Evolutionary conservation across 768 basidiomycete species (phyloP).

Genomic region (Chlorophyllum brunneum): DNA sequence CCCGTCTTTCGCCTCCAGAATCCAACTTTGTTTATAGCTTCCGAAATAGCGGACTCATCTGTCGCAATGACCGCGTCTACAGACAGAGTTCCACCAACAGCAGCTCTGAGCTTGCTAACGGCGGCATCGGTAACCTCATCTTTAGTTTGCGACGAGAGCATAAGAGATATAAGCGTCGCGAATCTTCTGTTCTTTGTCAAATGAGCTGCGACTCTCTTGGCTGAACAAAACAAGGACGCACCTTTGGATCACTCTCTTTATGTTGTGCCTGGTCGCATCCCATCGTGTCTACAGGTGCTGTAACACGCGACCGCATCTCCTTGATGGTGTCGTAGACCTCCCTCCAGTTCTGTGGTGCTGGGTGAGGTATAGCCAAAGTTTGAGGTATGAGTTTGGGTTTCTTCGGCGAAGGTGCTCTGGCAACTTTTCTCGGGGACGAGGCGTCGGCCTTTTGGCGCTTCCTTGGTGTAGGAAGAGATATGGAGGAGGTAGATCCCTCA

Average conservation of each 20-base stretch:
- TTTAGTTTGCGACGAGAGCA: constrained; percentile 96
- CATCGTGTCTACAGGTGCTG: constrained; percentile 93
- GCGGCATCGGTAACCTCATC: constrained; percentile 86
- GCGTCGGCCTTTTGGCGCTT: constrained; percentile 4
- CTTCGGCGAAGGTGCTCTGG: constrained; percentile 17
- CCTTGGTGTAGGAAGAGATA: neutral
- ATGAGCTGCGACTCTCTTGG: neutral
- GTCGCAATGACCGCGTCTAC: constrained; percentile 67
- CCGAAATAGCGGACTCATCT: constrained; percentile 56
- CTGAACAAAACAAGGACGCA: constrained; percentile 26
- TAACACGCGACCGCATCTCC: constrained; percentile 65
- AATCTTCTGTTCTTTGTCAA: constrained; percentile 70
- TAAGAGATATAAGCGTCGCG: constrained; percentile 84
- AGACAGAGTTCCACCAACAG: constrained; percentile 77
- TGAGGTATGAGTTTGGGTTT: constrained; percentile 57
- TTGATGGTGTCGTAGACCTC: constrained; percentile 71
- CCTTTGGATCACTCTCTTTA: constrained; percentile 65
- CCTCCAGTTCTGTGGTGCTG: constrained; percentile 62
- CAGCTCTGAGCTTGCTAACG: constrained; percentile 63
- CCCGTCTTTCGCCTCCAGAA: constrained; percentile 89
- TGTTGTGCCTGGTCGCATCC: constrained; percentile 73
- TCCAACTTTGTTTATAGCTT: constrained; percentile 84
- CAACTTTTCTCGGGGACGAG: neutral
- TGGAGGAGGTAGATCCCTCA: neutral
- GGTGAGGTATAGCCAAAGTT: constrained; percentile 56